These are phyloP conservation scores for Lentinula novae-zelandiae DNA, from an alignment of 1,284 basidiomycete genomes.

Conservation along the genomic window DNA sequence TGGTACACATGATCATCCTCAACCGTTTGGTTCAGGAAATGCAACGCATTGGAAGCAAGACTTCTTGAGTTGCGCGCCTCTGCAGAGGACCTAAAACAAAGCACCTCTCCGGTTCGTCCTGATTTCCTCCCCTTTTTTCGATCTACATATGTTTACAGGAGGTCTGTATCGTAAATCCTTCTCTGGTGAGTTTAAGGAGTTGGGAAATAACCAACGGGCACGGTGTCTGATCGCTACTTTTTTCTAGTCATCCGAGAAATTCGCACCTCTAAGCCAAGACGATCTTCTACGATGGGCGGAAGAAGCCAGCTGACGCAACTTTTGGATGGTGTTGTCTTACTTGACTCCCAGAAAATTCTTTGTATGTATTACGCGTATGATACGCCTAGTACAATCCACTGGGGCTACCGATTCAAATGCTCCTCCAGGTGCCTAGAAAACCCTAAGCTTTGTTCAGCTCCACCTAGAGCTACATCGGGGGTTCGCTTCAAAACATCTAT, in stretches of 20 bases:
- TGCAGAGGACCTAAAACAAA: slow-evolving; percentile 21
- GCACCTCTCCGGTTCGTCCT: neutral
- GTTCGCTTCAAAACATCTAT: too few species aligned
- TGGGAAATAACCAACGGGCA: too few species aligned
- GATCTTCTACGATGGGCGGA: slow-evolving; percentile 65
- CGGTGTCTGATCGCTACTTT: neutral
- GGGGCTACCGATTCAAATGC: too few species aligned
- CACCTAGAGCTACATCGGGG: too few species aligned
- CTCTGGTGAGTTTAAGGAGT: neutral
- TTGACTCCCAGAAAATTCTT: neutral
- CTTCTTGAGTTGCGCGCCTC: slow-evolving; percentile 48
- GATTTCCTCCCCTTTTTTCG: neutral
- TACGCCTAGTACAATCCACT: too few species aligned
- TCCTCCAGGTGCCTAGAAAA: too few species aligned
- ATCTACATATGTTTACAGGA: neutral
- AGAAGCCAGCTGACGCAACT: slow-evolving; percentile 31
- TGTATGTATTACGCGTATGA: neutral
- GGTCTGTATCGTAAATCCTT: neutral
- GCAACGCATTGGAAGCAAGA: slow-evolving; percentile 60
- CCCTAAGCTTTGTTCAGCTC: too few species aligned
- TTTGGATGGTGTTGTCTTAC: neutral
- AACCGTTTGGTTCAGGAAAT: slow-evolving; percentile 44
- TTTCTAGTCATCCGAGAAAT: neutral
- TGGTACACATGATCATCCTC: neutral
- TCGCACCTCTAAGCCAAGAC: slow-evolving; percentile 18